Evolutionary conservation across 805 yeast species (phyloP).

Genomic region (Candida palmyrensis): DNA sequence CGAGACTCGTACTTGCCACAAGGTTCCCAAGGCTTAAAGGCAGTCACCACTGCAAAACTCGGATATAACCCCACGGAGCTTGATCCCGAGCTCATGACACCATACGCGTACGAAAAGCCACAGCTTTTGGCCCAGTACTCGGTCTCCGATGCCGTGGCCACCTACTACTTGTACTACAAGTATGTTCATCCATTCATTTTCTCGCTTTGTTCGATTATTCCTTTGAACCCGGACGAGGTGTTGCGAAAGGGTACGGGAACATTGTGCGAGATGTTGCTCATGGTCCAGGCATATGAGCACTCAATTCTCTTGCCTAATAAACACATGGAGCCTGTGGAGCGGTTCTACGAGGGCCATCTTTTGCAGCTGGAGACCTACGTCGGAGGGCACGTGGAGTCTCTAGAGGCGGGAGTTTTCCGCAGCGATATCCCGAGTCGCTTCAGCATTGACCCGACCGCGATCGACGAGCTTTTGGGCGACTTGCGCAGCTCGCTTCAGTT

Average conservation of each 20-base stretch:
- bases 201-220: slow-evolving; percentile 92
- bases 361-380: slow-evolving; percentile 95
- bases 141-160: slow-evolving; percentile 98
- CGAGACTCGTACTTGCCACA: slow-evolving; percentile 97
- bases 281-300: slow-evolving; percentile 89
- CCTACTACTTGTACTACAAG: slow-evolving; percentile 91
- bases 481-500: slow-evolving; percentile 75
- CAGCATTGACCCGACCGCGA: slow-evolving; percentile 71
- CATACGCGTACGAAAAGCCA: slow-evolving; percentile 92
- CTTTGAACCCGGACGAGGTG: slow-evolving; percentile 94
- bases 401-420: slow-evolving; percentile 97
- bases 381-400: slow-evolving; percentile 97
- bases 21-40: slow-evolving; percentile 97
- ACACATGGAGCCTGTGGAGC: slow-evolving; percentile 88
- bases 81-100: slow-evolving; percentile 98
- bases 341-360: slow-evolving; percentile 92
- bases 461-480: slow-evolving; percentile 73
- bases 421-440: slow-evolving; percentile 78
- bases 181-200: slow-evolving; percentile 96
- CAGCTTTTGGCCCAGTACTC: slow-evolving; percentile 93
- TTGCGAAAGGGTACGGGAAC: slow-evolving; percentile 98
- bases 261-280: slow-evolving; percentile 91
- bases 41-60: slow-evolving; percentile 91
- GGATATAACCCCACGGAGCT: slow-evolving; percentile 96
- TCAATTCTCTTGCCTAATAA: slow-evolving; percentile 85